These are phyloP conservation scores for Cucurbita argyrosperma DNA, from an alignment of 306 rosid genomes.

Conservation along the genomic window DNA sequence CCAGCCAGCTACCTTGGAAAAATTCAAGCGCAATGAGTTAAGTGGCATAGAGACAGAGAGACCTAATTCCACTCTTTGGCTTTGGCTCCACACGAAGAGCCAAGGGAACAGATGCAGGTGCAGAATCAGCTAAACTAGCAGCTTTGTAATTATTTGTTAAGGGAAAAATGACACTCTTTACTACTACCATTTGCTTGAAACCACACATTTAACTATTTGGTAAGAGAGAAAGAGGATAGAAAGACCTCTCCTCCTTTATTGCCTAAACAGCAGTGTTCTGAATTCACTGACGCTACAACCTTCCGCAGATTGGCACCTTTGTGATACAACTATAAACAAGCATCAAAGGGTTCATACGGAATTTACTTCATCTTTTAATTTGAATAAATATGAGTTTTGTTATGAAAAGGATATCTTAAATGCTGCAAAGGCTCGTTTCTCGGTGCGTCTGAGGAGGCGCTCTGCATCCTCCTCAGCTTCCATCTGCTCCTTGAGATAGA, in stretches of 20 bases:
- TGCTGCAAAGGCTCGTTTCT: constrained; percentile 95
- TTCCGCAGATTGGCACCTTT: neutral
- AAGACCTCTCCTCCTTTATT: neutral
- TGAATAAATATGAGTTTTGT: neutral
- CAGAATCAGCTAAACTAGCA: constrained; percentile 79
- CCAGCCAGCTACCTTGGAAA: neutral
- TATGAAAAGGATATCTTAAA: constrained; percentile 87
- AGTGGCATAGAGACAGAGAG: constrained; percentile 1
- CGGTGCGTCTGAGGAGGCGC: constrained; percentile 91
- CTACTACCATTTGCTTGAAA: neutral
- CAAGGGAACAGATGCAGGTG: constrained; percentile 70
- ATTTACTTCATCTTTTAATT: neutral
- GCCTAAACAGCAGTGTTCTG: neutral
- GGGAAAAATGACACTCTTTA: constrained; percentile 22
- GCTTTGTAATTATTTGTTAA: constrained; percentile 63
- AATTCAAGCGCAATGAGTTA: neutral
- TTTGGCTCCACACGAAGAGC: constrained; percentile 90
- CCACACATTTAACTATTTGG: neutral
- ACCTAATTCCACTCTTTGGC: constrained; percentile 92
- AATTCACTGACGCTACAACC: neutral
- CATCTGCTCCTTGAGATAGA: constrained; percentile 99
- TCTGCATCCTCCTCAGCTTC: constrained; percentile 99
- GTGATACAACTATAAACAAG: neutral
- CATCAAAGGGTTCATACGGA: neutral
- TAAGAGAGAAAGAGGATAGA: neutral